Percentiles rank a stretch among this genome's conserved stretches.
phyloP scores from a whole-genome alignment of 163 green algal species.

The Volvox carteri region DNA sequence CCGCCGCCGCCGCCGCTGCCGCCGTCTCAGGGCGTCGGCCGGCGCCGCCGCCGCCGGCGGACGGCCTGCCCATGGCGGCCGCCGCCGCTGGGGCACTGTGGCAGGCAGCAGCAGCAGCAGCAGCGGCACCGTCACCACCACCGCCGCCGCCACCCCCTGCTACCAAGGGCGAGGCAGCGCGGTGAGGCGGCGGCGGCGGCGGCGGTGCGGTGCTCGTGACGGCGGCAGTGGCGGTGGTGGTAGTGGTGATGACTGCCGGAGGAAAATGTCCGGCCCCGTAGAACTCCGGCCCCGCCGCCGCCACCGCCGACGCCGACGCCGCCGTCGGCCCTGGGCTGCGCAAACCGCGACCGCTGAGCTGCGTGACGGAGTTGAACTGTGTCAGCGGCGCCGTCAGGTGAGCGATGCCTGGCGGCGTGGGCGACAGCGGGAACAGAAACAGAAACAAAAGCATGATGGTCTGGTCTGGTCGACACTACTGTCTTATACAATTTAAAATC shows the following conservation, averaged over 20 bases:
- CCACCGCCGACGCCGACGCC: not conserved
- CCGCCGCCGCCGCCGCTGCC: not conserved
- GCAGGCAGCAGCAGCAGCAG: not conserved
- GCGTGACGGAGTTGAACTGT: conserved; percentile 12
- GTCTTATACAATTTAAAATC: no score
- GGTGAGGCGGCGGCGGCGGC: not conserved
- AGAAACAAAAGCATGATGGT: no score
- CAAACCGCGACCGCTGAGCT: conserved; percentile 1
- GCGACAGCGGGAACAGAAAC: not conserved
- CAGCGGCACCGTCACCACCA: no score
- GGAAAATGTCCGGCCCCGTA: no score
- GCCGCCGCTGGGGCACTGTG: not conserved
- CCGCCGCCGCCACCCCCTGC: no score
- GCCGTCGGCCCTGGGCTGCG: not conserved
- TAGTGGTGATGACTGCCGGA: not conserved
- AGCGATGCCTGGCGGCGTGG: conserved; percentile 28
- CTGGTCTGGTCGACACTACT: no score
- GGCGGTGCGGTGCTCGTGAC: not conserved
- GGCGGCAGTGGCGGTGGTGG: not conserved
- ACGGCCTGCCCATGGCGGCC: not conserved
- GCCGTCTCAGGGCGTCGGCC: not conserved
- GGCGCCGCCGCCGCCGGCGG: not conserved
- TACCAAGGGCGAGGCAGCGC: no score
- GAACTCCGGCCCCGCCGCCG: not conserved
- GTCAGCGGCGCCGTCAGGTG: conserved; percentile 9